Conservation (phyloP, 352 stramenopile species). For the Phytopythium oedochilum region DNA sequence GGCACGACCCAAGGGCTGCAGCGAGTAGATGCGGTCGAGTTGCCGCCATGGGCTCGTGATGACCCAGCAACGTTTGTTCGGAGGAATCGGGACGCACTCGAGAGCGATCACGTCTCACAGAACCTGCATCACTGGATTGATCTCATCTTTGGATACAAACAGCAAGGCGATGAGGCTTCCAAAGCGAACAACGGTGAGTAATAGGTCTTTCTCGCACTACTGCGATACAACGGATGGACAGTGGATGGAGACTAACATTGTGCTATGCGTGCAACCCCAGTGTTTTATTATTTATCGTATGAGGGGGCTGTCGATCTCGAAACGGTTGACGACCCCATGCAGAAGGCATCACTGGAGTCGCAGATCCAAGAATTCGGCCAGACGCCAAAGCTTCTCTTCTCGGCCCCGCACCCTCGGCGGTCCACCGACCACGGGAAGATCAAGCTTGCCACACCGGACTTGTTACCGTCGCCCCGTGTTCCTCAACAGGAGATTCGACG, state of each 20-base stretch:
- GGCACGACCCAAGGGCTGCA: slow-evolving; percentile 87
- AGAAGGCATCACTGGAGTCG: slow-evolving; percentile 90
- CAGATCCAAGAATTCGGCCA: slow-evolving; percentile 94
- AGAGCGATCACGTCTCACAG: slow-evolving; percentile 94
- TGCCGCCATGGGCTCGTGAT: slow-evolving; percentile 92
- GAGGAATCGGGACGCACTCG: slow-evolving; percentile 92
- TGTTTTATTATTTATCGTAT: slow-evolving; percentile 91
- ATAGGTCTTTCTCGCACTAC: background rate
- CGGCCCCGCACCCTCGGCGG: slow-evolving; percentile 55
- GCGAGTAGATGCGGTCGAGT: slow-evolving; percentile 86
- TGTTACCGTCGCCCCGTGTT: slow-evolving; percentile 38
- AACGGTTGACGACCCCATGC: slow-evolving; percentile 78
- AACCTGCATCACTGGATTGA: slow-evolving; percentile 98
- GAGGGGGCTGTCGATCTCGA: slow-evolving; percentile 84
- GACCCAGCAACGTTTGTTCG: slow-evolving; percentile 89
- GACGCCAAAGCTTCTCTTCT: slow-evolving; percentile 81
- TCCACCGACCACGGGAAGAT: slow-evolving; percentile 42
- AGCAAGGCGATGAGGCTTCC: slow-evolving; percentile 91
- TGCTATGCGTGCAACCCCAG: slow-evolving; percentile 21
- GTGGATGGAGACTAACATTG: slow-evolving; percentile 1
- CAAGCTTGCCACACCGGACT: slow-evolving; percentile 42
- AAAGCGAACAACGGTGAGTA: slow-evolving; percentile 70
- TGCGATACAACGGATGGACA: background rate
- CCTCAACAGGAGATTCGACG: slow-evolving; percentile 12
- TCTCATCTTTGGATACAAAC: slow-evolving; percentile 97